Evolutionary conservation across 768 basidiomycete genomes (phyloP).

Genomic region (Amanita pallidorosea): DNA sequence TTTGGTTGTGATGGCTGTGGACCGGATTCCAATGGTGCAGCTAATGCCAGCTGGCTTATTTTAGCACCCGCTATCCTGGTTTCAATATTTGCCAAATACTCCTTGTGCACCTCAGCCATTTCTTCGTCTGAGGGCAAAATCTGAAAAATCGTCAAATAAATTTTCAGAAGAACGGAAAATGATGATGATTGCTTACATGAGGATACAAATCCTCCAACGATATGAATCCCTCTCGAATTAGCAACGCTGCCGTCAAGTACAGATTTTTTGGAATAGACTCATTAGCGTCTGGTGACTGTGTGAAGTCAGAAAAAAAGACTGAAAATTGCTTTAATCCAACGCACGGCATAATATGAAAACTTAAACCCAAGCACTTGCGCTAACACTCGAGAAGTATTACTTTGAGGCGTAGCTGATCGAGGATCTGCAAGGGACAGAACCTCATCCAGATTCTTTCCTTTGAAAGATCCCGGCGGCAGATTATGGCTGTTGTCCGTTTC

Average conservation of each 20-base stretch:
- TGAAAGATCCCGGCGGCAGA: constrained; percentile 29
- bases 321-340: constrained; percentile 9
- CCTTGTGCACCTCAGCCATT: constrained; percentile 57
- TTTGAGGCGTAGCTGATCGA: constrained; percentile 11
- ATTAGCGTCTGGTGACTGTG: constrained; percentile 42
- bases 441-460: constrained; percentile 57
- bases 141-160: constrained; percentile 6
- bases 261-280: constrained; percentile 63
- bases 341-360: constrained; percentile 81
- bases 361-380: constrained; percentile 98
- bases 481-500: constrained; percentile 28
- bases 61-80: constrained; percentile 60
- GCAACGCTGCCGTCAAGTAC: constrained; percentile 72
- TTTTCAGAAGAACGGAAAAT: no score
- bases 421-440: constrained; percentile 47
- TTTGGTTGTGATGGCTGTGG: constrained; percentile 26
- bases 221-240: constrained; percentile 86
- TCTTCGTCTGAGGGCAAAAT: constrained; percentile 54
- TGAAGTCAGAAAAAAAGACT: constrained; percentile 5
- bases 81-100: constrained; percentile 54
- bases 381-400: constrained; percentile 41
- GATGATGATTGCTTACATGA: constrained; percentile 48
- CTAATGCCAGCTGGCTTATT: constrained; percentile 72
- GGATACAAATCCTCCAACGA: constrained; percentile 82
- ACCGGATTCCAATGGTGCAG: constrained; percentile 63